Conservation (phyloP, 805 yeast species). For the Pichia scutulata region DNA sequence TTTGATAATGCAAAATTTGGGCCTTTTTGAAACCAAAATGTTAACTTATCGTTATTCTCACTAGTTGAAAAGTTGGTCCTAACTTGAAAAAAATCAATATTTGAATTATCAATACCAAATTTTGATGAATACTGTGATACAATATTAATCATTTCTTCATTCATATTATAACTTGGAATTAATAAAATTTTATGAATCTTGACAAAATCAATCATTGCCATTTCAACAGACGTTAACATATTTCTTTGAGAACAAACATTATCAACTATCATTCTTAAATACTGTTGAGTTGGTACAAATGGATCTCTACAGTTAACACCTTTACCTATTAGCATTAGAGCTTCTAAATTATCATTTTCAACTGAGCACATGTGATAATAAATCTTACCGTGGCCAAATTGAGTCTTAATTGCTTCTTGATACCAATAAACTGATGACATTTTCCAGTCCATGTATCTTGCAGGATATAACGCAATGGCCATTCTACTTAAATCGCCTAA, state of each 20-base stretch:
- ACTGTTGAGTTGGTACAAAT: constrained; percentile 75
- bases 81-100: constrained; percentile 52
- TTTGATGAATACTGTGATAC: constrained; percentile 59
- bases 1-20: constrained; percentile 71
- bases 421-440: constrained; percentile 81
- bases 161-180: constrained; percentile 49
- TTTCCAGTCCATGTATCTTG: constrained; percentile 81
- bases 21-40: constrained; percentile 72
- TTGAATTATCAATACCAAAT: constrained; percentile 60
- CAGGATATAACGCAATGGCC: constrained; percentile 80
- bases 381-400: constrained; percentile 78
- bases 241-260: constrained; percentile 63
- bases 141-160: constrained; percentile 47
- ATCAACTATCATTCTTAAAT: constrained; percentile 69
- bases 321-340: constrained; percentile 72
- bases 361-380: constrained; percentile 87
- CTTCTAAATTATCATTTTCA: constrained; percentile 68
- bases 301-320: constrained; percentile 76
- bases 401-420: constrained; percentile 58
- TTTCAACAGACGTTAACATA: constrained; percentile 49
- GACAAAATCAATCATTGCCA: constrained; percentile 53
- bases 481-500: constrained; percentile 79
- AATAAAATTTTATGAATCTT: constrained; percentile 63
- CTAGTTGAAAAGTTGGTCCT: constrained; percentile 31
- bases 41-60: constrained; percentile 36